These are phyloP conservation scores for Salvia miltiorrhiza DNA, from an alignment of 257 asterid species.

Conservation along the genomic window DNA sequence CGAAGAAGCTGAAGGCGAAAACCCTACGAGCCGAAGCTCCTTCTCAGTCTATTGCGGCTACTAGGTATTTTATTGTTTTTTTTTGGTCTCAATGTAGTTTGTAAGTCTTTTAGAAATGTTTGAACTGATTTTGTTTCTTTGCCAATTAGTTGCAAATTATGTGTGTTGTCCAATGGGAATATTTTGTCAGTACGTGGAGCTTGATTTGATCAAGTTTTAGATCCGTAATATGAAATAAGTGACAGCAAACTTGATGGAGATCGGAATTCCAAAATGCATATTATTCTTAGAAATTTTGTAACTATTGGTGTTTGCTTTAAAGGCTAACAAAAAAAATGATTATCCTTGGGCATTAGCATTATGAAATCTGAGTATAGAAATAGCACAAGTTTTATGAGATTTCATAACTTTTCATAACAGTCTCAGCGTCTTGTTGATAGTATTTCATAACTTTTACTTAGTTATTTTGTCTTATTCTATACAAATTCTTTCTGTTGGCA, in stretches of 20 bases:
- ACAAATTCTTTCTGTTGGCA: conserved; percentile 27
- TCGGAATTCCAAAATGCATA: not conserved
- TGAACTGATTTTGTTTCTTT: not conserved
- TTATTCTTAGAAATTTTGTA: not conserved
- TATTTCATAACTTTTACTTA: not conserved
- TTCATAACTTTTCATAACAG: too few relatives aligned
- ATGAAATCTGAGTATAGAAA: conserved; percentile 4
- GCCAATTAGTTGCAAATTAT: not conserved
- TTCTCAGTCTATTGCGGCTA: conserved; percentile 91
- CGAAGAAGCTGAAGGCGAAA: conserved; percentile 91
- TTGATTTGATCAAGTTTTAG: not conserved
- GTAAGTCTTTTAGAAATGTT: not conserved
- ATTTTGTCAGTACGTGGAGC: too few relatives aligned
- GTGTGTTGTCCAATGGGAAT: not conserved
- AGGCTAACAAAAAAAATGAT: too few relatives aligned
- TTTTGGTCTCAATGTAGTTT: not conserved
- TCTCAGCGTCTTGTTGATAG: not conserved
- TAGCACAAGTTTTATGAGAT: not conserved
- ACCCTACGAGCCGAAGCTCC: conserved; percentile 91
- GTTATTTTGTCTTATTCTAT: not conserved
- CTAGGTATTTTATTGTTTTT: conserved; percentile 44
- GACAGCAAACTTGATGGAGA: not conserved
- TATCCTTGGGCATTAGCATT: conserved; percentile 5
- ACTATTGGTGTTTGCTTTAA: conserved; percentile 1
- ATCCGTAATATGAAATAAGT: not conserved